Evolutionary conservation across 768 basidiomycete species (phyloP).

Genomic region (Leccinum pellstonianum): DNA sequence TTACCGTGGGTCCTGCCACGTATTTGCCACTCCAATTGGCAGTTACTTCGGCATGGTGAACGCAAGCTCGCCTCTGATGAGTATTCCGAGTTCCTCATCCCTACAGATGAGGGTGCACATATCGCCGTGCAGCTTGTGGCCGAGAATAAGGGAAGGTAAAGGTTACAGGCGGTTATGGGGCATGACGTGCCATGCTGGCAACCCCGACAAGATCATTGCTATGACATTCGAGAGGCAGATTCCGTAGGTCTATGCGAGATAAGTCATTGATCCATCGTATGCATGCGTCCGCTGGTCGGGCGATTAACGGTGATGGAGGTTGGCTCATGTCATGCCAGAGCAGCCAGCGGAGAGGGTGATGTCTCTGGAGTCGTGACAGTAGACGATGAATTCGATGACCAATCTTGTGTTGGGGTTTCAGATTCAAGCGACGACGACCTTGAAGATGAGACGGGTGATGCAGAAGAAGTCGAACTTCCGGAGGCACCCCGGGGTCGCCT

Average conservation of each 20-base stretch:
- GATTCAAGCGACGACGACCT: conserved; percentile 1
- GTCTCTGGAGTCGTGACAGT: conserved; percentile 1
- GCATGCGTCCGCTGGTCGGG: neutral
- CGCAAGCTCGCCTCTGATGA: neutral
- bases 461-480: neutral
- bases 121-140: neutral
- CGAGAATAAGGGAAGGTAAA: neutral
- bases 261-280: neutral
- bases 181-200: neutral
- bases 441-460: neutral
- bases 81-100: neutral
- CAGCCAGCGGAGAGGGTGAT: neutral
- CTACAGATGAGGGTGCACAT: neutral
- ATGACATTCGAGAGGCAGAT: neutral
- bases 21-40: neutral
- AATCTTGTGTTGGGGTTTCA: neutral
- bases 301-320: neutral
- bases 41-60: no score
- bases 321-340: neutral
- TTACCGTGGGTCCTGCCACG: no score
- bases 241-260: neutral
- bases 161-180: neutral
- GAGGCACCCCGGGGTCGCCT: neutral
- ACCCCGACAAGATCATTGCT: neutral
- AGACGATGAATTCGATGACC: neutral